Evolutionary conservation across 129 eudicot genomes (phyloP).

Genomic region (Ambrosia artemisiifolia): DNA sequence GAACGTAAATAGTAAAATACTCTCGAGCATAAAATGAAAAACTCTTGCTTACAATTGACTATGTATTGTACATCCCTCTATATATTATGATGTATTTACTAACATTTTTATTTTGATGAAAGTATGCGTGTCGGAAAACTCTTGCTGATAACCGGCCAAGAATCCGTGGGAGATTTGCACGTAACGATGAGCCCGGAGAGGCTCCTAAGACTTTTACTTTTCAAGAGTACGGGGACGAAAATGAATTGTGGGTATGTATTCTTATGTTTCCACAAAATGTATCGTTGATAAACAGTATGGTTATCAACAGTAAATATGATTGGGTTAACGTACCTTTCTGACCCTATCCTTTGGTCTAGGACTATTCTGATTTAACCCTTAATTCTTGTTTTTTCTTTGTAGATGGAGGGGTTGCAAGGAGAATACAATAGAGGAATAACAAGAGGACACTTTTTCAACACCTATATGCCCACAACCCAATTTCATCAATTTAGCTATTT

Average conservation of each 20-base stretch:
- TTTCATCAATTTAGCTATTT: slow-evolving; percentile 40
- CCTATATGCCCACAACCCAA: slow-evolving; percentile 31
- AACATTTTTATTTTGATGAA: neutral
- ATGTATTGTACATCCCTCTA: no score
- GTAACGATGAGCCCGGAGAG: slow-evolving; percentile 71
- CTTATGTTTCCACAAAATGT: neutral
- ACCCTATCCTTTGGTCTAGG: no score
- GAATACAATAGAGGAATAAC: slow-evolving; percentile 30
- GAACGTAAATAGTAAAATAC: no score
- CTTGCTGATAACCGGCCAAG: slow-evolving; percentile 89
- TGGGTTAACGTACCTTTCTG: no score
- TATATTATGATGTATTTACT: neutral
- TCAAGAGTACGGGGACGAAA: slow-evolving; percentile 53
- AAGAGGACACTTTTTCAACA: slow-evolving; percentile 31
- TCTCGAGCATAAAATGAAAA: no score
- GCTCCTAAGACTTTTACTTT: slow-evolving; percentile 46
- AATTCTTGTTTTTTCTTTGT: neutral
- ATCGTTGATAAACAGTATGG: no score
- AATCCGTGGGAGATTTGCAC: slow-evolving; percentile 91
- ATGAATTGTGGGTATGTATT: slow-evolving; percentile 69
- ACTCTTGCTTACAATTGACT: no score
- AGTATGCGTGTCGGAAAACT: slow-evolving; percentile 90
- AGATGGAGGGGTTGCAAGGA: slow-evolving; percentile 56
- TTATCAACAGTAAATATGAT: no score
- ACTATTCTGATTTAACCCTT: neutral